Conservation (phyloP, 352 stramenopile genomes). For the Phytopythium boreale region DNA sequence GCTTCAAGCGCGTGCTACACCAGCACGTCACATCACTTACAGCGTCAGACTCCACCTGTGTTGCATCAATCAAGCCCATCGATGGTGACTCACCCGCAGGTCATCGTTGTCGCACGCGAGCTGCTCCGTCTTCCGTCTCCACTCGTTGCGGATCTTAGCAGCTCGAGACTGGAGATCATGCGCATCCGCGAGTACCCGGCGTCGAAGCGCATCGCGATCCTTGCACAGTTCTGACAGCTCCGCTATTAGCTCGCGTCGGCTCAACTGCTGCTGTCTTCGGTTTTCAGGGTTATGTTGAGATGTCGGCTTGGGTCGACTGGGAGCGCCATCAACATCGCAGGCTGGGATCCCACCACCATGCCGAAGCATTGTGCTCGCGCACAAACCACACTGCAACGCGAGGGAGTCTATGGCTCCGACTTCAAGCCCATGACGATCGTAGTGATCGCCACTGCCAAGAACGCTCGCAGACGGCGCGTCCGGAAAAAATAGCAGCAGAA, state of each 20-base stretch:
- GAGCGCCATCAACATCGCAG: background rate
- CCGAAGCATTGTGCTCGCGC: background rate
- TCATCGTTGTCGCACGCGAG: conserved; percentile 37
- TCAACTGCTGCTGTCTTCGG: background rate
- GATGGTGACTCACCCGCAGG: conserved; percentile 14
- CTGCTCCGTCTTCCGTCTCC: conserved; percentile 39
- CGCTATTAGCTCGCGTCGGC: conserved; percentile 22
- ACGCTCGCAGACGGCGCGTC: conserved; percentile 11
- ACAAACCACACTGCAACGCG: background rate
- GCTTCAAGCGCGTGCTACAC: conserved; percentile 21
- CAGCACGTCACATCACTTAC: too few species aligned
- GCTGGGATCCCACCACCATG: background rate
- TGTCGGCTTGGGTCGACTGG: background rate
- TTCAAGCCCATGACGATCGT: background rate
- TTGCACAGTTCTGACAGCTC: conserved; percentile 29
- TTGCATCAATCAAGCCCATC: background rate
- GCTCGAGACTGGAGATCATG: conserved; percentile 39
- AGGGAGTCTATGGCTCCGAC: background rate
- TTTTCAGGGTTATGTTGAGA: background rate
- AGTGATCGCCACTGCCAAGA: background rate
- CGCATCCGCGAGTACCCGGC: conserved; percentile 38
- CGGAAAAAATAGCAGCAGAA: conserved; percentile 69
- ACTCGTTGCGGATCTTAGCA: conserved; percentile 35
- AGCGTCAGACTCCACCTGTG: background rate
- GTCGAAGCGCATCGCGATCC: conserved; percentile 43